phyloP scores from a whole-genome alignment of 345 rosid genomes.

The Chamaenerion angustifolium region DNA sequence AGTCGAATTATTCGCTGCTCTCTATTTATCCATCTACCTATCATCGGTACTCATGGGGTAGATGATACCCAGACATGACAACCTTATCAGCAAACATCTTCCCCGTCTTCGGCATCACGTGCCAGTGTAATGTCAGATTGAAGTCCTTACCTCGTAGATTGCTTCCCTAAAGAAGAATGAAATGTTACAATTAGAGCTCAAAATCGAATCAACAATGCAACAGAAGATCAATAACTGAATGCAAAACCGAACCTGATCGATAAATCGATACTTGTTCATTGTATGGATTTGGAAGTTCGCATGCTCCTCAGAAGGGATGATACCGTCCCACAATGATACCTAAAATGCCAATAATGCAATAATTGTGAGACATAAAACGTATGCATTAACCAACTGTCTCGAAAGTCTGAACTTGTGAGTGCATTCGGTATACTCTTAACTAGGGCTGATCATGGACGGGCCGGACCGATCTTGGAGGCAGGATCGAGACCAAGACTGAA shows the following conservation, averaged over 20 bases:
- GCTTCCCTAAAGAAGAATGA: slow-evolving; percentile 38
- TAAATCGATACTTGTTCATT: slow-evolving; percentile 80
- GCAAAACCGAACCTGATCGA: slow-evolving; percentile 56
- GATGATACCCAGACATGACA: slow-evolving; percentile 56
- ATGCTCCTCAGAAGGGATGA: slow-evolving; percentile 65
- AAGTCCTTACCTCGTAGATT: slow-evolving; percentile 70
- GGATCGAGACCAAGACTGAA: too few species aligned
- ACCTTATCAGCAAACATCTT: slow-evolving; percentile 75
- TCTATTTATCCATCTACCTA: slow-evolving; percentile 5
- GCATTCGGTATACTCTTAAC: too few species aligned
- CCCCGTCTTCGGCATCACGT: slow-evolving; percentile 92
- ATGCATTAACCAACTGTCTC: too few species aligned
- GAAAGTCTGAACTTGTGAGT: too few species aligned
- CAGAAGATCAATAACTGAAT: neutral
- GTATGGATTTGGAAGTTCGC: slow-evolving; percentile 68
- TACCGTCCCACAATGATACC: slow-evolving; percentile 96
- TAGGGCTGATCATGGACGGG: too few species aligned
- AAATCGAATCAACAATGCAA: neutral
- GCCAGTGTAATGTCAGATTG: slow-evolving; percentile 91
- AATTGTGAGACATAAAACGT: too few species aligned
- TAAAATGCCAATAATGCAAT: too few species aligned
- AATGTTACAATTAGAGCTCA: neutral
- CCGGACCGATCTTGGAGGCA: too few species aligned
- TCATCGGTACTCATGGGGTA: slow-evolving; percentile 69
- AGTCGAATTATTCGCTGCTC: too few species aligned